Percentiles rank a stretch among this genome's conserved stretches.
These are phyloP conservation scores for Alternaria ventricosa DNA, from an alignment of 2,329 filamentous ascomycete genomes.

Conservation along the genomic window DNA sequence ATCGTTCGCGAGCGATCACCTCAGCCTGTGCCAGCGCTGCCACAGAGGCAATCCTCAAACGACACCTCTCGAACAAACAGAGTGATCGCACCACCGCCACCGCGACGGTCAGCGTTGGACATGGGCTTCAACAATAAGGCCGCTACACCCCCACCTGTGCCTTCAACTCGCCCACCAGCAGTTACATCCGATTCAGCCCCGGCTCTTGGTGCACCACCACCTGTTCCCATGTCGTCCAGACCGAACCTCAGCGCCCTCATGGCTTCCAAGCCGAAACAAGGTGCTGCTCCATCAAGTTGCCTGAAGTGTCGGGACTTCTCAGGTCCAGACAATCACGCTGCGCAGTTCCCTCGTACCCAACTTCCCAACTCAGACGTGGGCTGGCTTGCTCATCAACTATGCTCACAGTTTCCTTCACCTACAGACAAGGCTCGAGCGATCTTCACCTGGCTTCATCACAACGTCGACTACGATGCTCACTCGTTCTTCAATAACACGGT, in stretches of 20 bases:
- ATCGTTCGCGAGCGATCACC: constrained; percentile 13
- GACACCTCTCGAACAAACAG: constrained; percentile 16
- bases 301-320: constrained; percentile 89
- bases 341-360: constrained; percentile 74
- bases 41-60: constrained; percentile 18
- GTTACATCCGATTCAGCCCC: constrained; percentile 7
- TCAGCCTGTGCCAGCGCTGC: constrained; percentile 23
- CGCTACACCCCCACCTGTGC: constrained; percentile 41
- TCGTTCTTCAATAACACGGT: constrained; percentile 78
- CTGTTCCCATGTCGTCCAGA: constrained; percentile 61
- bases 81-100: constrained; percentile 41
- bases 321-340: constrained; percentile 76
- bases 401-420: constrained; percentile 75
- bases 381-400: constrained; percentile 80
- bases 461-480: constrained; percentile 82
- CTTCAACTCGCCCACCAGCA: constrained; percentile 28
- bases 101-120: constrained; percentile 55
- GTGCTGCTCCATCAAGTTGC: constrained; percentile 57
- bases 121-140: constrained; percentile 55
- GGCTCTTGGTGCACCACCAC: constrained; percentile 50
- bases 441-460: constrained; percentile 95
- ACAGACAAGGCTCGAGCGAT: constrained; percentile 94
- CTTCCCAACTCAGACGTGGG: constrained; percentile 73
- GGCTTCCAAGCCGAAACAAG: constrained; percentile 50
- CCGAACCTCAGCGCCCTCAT: constrained; percentile 65